A percentile compares a stretch with the other conserved stretches of the same genome.
phyloP scores from a whole-genome alignment of 768 basidiomycete species.

The Trametes cingulata region DNA sequence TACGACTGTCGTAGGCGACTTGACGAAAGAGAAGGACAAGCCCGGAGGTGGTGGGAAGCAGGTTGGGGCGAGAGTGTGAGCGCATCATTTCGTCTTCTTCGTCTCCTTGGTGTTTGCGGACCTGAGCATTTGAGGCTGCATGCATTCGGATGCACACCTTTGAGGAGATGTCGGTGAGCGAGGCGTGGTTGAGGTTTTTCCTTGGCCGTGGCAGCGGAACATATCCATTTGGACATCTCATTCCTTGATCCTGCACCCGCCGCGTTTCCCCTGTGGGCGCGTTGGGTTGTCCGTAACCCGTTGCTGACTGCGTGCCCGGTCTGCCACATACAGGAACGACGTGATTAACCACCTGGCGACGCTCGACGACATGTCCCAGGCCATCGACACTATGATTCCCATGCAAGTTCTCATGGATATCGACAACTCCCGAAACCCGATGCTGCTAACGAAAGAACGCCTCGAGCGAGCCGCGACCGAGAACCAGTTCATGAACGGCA shows the following conservation, averaged over 20 bases:
- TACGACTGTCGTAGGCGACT: slow-evolving; percentile 81
- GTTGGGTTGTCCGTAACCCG: neutral
- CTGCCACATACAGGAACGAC: slow-evolving; percentile 58
- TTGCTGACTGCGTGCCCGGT: neutral
- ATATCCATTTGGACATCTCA: too few species aligned
- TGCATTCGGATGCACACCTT: too few species aligned
- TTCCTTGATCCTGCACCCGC: too few species aligned
- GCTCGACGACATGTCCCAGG: slow-evolving; percentile 69
- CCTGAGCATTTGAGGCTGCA: neutral
- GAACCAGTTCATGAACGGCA: slow-evolving; percentile 91
- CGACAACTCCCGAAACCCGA: slow-evolving; percentile 78
- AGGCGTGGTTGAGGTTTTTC: too few species aligned
- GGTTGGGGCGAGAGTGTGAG: slow-evolving; percentile 76
- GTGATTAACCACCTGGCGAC: slow-evolving; percentile 66
- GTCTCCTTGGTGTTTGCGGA: neutral
- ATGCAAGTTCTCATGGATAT: slow-evolving; percentile 77
- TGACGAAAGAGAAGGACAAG: slow-evolving; percentile 77
- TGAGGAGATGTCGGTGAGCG: too few species aligned
- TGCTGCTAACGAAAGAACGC: slow-evolving; percentile 78
- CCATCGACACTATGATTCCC: slow-evolving; percentile 65
- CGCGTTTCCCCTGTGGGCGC: neutral
- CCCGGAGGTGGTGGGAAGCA: slow-evolving; percentile 65
- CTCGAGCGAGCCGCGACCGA: slow-evolving; percentile 83
- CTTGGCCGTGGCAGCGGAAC: too few species aligned
- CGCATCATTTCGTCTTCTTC: slow-evolving; percentile 2